Percentiles rank a stretch among this genome's conserved stretches.
Evolutionary conservation across 2,329 filamentous ascomycete genomes (phyloP).

Genomic region (Aureobasidium sp.): DNA sequence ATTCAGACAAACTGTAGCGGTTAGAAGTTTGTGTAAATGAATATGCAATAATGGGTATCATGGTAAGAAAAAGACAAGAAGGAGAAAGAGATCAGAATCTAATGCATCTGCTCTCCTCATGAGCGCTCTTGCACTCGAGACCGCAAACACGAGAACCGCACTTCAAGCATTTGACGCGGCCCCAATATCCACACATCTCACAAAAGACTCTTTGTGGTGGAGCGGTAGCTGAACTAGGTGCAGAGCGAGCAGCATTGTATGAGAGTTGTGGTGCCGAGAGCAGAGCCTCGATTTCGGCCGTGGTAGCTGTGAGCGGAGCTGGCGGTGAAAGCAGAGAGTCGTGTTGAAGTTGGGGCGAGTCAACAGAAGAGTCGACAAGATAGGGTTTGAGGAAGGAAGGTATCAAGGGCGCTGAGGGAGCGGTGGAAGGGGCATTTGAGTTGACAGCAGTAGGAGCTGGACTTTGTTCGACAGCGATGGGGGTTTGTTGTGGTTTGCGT

Average conservation of each 20-base stretch:
- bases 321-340: slow-evolving; percentile 14
- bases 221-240: slow-evolving; percentile 29
- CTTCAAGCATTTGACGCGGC: slow-evolving; percentile 64
- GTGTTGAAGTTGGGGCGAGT: not conserved
- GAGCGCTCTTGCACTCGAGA: slow-evolving; percentile 62
- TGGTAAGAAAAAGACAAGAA: not conserved
- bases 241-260: slow-evolving; percentile 53
- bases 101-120: slow-evolving; percentile 63
- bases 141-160: slow-evolving; percentile 73
- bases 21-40: not conserved
- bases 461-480: slow-evolving; percentile 40
- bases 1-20: not conserved
- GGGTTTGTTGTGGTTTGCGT: slow-evolving; percentile 19
- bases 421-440: not conserved
- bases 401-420: not conserved
- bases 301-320: slow-evolving; percentile 18
- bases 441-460: slow-evolving; percentile 11
- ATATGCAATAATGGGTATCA: not conserved
- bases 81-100: slow-evolving; percentile 30
- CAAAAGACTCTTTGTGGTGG: slow-evolving; percentile 59
- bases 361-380: slow-evolving; percentile 15
- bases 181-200: slow-evolving; percentile 77
- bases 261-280: slow-evolving; percentile 56
- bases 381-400: slow-evolving; percentile 3
- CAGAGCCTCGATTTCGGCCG: slow-evolving; percentile 52